These are phyloP conservation scores for Populus ilicifolia DNA, from an alignment of 345 rosid species.

Conservation along the genomic window DNA sequence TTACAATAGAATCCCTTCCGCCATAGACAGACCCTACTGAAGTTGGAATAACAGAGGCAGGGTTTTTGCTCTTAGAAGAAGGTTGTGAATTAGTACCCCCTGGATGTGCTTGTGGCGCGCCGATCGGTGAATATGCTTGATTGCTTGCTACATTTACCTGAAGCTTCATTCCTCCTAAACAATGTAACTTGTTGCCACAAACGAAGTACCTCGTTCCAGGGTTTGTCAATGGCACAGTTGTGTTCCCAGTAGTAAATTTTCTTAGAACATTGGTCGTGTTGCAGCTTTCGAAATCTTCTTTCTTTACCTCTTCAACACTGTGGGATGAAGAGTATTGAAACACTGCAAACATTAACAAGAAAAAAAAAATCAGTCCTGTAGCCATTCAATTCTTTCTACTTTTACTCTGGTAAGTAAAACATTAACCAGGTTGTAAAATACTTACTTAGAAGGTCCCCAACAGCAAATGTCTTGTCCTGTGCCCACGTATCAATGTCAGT, in stretches of 20 bases:
- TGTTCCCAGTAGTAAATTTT: conserved; percentile 73
- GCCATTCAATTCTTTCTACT: background rate
- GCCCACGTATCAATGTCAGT: conserved; percentile 71
- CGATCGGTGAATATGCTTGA: conserved; percentile 39
- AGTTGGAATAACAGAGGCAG: conserved; percentile 35
- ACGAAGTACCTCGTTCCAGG: conserved; percentile 60
- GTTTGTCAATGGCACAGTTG: conserved; percentile 52
- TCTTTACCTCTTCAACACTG: conserved; percentile 55
- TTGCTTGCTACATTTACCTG: conserved; percentile 43
- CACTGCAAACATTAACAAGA: conserved; percentile 23
- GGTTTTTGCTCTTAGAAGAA: conserved; percentile 46
- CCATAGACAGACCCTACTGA: conserved; percentile 27
- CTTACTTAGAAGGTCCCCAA: conserved; percentile 74
- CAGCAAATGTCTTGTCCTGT: conserved; percentile 52
- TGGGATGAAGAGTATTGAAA: conserved; percentile 68
- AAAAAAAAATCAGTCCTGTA: background rate
- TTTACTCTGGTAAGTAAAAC: background rate
- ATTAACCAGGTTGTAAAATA: background rate
- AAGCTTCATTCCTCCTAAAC: conserved; percentile 87
- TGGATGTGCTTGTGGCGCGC: conserved; percentile 45
- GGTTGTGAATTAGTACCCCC: conserved; percentile 6
- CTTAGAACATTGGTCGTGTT: conserved; percentile 44
- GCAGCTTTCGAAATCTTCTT: conserved; percentile 46
- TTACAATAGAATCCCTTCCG: conserved; percentile 19
- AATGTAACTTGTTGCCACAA: conserved; percentile 58